These are phyloP conservation scores for Penicillium subrubescens DNA, from an alignment of 495 filamentous ascomycete genomes.

Conservation along the genomic window DNA sequence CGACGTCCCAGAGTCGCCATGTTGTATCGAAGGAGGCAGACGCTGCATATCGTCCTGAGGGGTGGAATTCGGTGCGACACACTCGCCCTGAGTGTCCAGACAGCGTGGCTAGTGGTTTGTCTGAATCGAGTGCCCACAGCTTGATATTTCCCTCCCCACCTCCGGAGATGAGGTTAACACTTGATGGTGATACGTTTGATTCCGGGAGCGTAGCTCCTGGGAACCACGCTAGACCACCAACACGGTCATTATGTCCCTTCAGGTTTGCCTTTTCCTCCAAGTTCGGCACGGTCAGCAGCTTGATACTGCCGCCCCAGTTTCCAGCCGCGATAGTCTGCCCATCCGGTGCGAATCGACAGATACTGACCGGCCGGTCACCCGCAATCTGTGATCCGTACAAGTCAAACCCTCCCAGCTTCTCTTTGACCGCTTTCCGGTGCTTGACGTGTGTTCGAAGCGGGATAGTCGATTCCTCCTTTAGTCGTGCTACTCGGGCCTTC, in stretches of 20 bases:
- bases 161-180: conserved; percentile 86
- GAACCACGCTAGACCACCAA: conserved; percentile 89
- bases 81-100: conserved; percentile 86
- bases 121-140: conserved; percentile 84
- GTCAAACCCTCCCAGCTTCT: conserved; percentile 78
- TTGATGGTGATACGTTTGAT: conserved; percentile 66
- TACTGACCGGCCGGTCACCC: conserved; percentile 85
- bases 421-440: conserved; percentile 86
- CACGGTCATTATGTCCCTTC: conserved; percentile 80
- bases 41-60: conserved; percentile 85
- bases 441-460: conserved; percentile 86
- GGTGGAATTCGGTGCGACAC: conserved; percentile 91
- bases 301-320: conserved; percentile 88
- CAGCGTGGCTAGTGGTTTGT: conserved; percentile 81
- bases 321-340: conserved; percentile 83
- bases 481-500: conserved; percentile 70
- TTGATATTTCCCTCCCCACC: conserved; percentile 89
- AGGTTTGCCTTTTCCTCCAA: conserved; percentile 73
- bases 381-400: conserved; percentile 91
- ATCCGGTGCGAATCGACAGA: conserved; percentile 86
- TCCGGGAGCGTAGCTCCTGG: conserved; percentile 77
- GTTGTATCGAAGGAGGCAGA: conserved; percentile 96
- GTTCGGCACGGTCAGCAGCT: conserved; percentile 79
- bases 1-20: conserved; percentile 95
- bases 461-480: conserved; percentile 78